These are phyloP conservation scores for Rasamsonia emersonii DNA, from an alignment of 2,329 filamentous ascomycete genomes.

Conservation along the genomic window DNA sequence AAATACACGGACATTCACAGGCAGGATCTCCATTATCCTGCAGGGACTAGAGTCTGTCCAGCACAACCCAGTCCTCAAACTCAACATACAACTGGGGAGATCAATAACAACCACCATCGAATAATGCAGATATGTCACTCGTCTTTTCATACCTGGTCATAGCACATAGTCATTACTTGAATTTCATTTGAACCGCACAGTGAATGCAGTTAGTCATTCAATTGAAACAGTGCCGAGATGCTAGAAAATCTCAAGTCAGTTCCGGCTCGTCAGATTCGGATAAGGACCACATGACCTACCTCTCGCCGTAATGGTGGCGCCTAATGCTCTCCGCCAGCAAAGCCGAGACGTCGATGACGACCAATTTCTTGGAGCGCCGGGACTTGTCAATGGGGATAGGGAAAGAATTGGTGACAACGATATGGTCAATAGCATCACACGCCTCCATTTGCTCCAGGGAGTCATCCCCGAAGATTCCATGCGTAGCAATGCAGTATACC, in stretches of 20 bases:
- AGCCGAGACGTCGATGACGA: constrained; percentile 80
- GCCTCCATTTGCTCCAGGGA: constrained; percentile 81
- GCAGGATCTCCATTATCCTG: no score
- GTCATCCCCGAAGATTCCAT: constrained; percentile 87
- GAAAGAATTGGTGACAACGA: constrained; percentile 96
- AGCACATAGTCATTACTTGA: no score
- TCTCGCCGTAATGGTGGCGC: constrained; percentile 90
- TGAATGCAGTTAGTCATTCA: constrained; percentile 40
- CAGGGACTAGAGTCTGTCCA: no score
- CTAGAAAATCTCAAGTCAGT: constrained; percentile 21
- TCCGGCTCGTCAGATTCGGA: constrained; percentile 14
- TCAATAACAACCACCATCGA: no score
- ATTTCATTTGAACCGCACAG: no score
- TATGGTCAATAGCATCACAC: constrained; percentile 87
- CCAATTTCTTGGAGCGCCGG: constrained; percentile 67
- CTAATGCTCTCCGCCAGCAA: constrained; percentile 87
- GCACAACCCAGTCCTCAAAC: no score
- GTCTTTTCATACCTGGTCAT: no score
- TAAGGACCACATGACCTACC: constrained; percentile 42
- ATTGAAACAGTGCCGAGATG: constrained; percentile 53
- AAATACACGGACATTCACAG: no score
- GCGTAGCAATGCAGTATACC: constrained; percentile 96
- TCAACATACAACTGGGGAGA: no score
- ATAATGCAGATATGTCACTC: no score
- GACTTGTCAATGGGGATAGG: constrained; percentile 72